Conservation (phyloP, 768 basidiomycete genomes). For the Naganishia kalamii region DNA sequence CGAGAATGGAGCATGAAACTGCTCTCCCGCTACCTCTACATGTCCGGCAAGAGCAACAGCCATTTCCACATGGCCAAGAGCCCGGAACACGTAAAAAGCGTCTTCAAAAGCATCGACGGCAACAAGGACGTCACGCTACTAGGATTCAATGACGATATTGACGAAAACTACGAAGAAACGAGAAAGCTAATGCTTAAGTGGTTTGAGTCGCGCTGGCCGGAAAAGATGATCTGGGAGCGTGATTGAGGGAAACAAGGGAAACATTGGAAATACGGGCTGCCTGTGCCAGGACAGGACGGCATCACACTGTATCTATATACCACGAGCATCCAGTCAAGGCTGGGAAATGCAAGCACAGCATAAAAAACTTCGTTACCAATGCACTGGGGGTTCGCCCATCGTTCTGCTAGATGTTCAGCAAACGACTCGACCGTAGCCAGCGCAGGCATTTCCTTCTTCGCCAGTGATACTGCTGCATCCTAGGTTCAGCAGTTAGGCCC, state of each 20-base stretch:
- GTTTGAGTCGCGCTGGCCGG: slow-evolving; percentile 21
- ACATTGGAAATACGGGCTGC: not conserved
- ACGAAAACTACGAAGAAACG: slow-evolving; percentile 32
- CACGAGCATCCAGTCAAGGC: not conserved
- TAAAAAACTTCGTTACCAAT: no score
- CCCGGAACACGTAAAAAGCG: slow-evolving; percentile 29
- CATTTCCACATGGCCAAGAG: slow-evolving; percentile 41
- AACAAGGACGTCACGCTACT: slow-evolving; percentile 31
- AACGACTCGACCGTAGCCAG: no score
- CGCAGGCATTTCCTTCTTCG: no score
- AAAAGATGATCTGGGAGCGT: slow-evolving; percentile 22
- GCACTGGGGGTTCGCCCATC: no score
- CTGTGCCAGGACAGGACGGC: not conserved
- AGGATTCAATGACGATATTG: slow-evolving; percentile 43
- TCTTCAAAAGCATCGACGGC: slow-evolving; percentile 33
- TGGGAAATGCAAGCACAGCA: no score
- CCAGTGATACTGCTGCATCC: no score
- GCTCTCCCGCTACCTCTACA: slow-evolving; percentile 39
- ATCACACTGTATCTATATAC: not conserved
- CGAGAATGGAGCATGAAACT: slow-evolving; percentile 37
- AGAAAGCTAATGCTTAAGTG: slow-evolving; percentile 17
- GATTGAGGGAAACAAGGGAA: not conserved
- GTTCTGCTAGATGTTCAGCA: no score
- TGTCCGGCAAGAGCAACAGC: slow-evolving; percentile 31
- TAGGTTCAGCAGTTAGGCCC: no score